Percentiles rank a stretch among this genome's conserved stretches.
Conservation (phyloP, 2,329 filamentous ascomycete species). For the Fusarium decemcellulare region DNA sequence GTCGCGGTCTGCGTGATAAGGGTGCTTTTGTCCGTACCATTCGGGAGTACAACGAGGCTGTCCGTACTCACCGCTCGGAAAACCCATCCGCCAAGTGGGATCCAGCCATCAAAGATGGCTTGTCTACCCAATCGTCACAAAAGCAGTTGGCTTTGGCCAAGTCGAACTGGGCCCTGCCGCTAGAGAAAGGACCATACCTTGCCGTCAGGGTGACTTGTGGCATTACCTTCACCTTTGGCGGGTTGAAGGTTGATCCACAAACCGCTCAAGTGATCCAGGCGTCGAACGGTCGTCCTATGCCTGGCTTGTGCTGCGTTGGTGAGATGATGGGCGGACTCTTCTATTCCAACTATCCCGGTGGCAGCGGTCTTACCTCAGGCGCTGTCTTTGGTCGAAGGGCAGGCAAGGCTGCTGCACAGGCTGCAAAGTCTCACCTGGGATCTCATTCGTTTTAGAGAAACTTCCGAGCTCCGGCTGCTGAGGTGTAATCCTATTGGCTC, state of each 20-base stretch:
- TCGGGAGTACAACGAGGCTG: conserved; percentile 70
- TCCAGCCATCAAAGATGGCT: conserved; percentile 71
- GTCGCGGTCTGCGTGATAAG: conserved; percentile 62
- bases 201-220: conserved; percentile 76
- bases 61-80: conserved; percentile 60
- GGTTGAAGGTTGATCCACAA: conserved; percentile 68
- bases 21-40: conserved; percentile 66
- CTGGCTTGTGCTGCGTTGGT: conserved; percentile 71
- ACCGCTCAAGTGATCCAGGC: conserved; percentile 67
- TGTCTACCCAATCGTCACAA: conserved; percentile 70
- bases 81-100: conserved; percentile 65
- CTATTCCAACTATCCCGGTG: conserved; percentile 74
- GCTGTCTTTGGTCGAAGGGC: conserved; percentile 64
- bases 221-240: conserved; percentile 79
- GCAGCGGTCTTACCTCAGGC: conserved; percentile 73
- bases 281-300: conserved; percentile 60
- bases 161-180: conserved; percentile 75
- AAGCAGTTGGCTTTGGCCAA: conserved; percentile 65
- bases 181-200: conserved; percentile 70
- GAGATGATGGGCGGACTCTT: conserved; percentile 78
- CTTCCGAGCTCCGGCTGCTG: too few species aligned
- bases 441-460: not conserved
- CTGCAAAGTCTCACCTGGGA: not conserved
- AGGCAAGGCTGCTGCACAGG: conserved; percentile 49
- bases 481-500: too few species aligned